A percentile compares a stretch with the other conserved stretches of the same genome.
These are phyloP conservation scores for Penicillium sp. DNA, from an alignment of 2,329 filamentous ascomycete species.

Conservation along the genomic window DNA sequence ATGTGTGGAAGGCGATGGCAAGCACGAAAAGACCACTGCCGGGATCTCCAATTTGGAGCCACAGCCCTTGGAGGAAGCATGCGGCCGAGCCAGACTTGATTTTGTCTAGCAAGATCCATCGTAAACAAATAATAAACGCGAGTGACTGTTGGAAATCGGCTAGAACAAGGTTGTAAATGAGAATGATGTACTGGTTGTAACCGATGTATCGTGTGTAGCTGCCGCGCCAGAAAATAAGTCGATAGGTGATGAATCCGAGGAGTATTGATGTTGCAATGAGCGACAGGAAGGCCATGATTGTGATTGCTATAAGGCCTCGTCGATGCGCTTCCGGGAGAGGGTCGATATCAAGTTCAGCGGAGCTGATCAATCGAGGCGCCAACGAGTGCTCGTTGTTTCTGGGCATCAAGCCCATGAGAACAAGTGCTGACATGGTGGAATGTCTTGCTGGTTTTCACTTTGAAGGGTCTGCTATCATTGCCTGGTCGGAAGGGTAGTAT, in stretches of 20 bases:
- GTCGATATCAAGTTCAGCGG: conserved; percentile 25
- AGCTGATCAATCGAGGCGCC: conserved; percentile 18
- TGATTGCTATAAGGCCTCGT: conserved; percentile 47
- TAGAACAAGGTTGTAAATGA: conserved; percentile 53
- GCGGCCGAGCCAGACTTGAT: conserved; percentile 44
- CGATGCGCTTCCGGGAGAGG: conserved; percentile 34
- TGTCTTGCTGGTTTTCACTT: background rate
- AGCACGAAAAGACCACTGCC: conserved; percentile 53
- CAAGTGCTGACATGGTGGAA: conserved; percentile 12
- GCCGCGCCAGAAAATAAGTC: conserved; percentile 50
- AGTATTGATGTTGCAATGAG: conserved; percentile 44
- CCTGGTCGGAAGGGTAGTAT: background rate
- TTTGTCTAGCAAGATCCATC: conserved; percentile 45
- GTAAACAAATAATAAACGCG: conserved; percentile 48
- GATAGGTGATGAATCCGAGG: conserved; percentile 50
- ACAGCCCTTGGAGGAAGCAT: conserved; percentile 52
- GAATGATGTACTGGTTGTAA: conserved; percentile 54
- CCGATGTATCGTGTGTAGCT: conserved; percentile 50
- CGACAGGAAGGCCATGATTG: conserved; percentile 47
- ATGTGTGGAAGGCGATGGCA: conserved; percentile 55
- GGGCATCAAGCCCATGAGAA: conserved; percentile 15
- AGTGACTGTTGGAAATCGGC: conserved; percentile 54
- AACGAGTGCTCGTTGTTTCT: conserved; percentile 16
- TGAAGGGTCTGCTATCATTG: background rate
- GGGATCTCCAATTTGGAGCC: conserved; percentile 53